Conservation (phyloP, 257 asterid species). For the Lycium ferocissimum region DNA sequence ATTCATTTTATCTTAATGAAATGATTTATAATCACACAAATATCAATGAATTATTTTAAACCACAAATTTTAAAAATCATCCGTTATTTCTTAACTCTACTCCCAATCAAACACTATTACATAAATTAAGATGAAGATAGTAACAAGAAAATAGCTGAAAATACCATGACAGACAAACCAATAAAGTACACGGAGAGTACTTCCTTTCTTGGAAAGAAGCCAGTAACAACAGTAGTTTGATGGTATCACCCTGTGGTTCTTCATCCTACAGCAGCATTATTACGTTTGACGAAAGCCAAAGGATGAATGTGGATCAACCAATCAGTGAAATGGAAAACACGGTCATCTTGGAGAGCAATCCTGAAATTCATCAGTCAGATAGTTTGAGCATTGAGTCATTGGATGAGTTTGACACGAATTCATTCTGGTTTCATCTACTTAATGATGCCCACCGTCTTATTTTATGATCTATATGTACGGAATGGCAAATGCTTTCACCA, state of each 20-base stretch:
- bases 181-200: too few species aligned
- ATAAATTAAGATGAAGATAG: too few species aligned
- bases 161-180: too few species aligned
- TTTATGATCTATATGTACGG: background rate
- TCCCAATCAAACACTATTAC: too few species aligned
- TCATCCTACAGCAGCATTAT: conserved; percentile 3
- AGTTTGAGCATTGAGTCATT: background rate
- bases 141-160: too few species aligned
- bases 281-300: background rate
- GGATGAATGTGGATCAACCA: background rate
- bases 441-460: background rate
- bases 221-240: background rate
- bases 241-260: background rate
- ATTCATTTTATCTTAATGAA: too few species aligned
- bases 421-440: conserved; percentile 16
- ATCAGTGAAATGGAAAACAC: background rate
- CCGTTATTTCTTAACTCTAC: too few species aligned
- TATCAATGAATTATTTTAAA: too few species aligned
- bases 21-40: too few species aligned
- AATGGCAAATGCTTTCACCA: too few species aligned
- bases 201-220: too few species aligned
- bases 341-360: conserved; percentile 25
- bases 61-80: too few species aligned
- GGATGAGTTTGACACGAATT: background rate
- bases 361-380: background rate